Base-by-base conservation (phyloP, 2,329 filamentous ascomycete species). In the Botrytis fabae region DNA sequence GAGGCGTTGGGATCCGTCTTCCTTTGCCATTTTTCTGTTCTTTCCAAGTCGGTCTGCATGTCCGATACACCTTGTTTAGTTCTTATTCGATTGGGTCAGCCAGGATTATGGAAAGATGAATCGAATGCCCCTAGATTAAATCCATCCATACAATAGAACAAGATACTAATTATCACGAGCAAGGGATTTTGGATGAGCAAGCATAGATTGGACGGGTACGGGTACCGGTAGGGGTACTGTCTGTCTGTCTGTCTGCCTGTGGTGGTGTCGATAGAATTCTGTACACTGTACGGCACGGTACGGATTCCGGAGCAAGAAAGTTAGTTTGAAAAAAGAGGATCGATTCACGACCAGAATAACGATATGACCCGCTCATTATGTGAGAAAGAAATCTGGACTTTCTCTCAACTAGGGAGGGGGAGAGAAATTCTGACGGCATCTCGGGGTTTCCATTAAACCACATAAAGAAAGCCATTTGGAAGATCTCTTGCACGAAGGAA, bases 51-150 rank as follows among this genome's bases (percentile, higher is more conserved):
- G 25, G 48, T 22, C 61, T n/a, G n/a, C 14, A 38, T 61, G 32
- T 38, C 40, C 54, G 54, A 61, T 25, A 61, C 44, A 42, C 61
- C 54, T 66, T 59, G 48, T 18, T 63, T 60, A 40, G n/a, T 60
- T 57, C 60, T n/a, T 18, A 63, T 71, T 71, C 32, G 63, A 66
- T 59, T 61, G 57, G 46, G 65, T 59, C 25, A 44, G 61, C 70
- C 28, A 32, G 70, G 70, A 71, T 71, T 71, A 71, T 65, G 70
- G 70, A 71, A 71, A 64, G 38, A 71, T 38, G n/a, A 71, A 57
- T 71, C 60, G 61, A 65, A 71, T 71, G 32, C 42, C 18, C 68
- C 54, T 57, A 60, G 60, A 60, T 70, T 70, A 61, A 48, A 18
- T 28, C 25, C 28, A 22, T 66, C 44, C 16, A 25, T 28, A 38